Evolutionary conservation across 768 basidiomycete genomes (phyloP), one percentile per base, ranked within the genome.

Genomic region (Strobilomyces echinocephalus): DNA sequence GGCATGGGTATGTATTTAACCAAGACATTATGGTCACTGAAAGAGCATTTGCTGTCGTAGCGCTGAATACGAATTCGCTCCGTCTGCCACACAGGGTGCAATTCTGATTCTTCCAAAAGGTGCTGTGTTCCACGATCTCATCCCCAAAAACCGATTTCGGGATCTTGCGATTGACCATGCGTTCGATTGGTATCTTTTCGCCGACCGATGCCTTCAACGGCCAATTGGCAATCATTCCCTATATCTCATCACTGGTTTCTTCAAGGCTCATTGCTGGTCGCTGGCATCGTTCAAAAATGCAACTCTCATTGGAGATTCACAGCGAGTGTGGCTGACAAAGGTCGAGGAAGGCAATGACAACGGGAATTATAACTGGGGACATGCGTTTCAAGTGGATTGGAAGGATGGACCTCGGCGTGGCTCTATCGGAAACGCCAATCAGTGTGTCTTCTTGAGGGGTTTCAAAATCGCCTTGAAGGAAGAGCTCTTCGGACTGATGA

Each of bases 41-140:
- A 24, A 14, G 14, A 42, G 2, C 14, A 24, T 42, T 14, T 42
- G 2, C 9, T 18, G n/a, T 11, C 24, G 4, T 42, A 42, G 41
- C 8, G 12, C 20, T 14, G 41, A 24, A 26, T 8, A 31, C 34
- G 24, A 54, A 30, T 57, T 54, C 26, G 40, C 20, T 24, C 20
- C 49, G 3, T 46, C 38, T 3, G 28, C 53, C 10, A 11, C 34
- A 14, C 60, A 63, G 54, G 69, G 65, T 9, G 65, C 72, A 12
- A 53, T 70, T 11, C 53, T 72, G 0, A 48, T 65, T 6, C 61
- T 72, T 42, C 69, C 71, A 7, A 53, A 64, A 9, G 72, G 68
- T 9, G 62, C 64, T 3, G 46, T 35, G 16, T 53, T 52, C 26
- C 51, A 54, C 28, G 57, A 63, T 20, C 53, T 67, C 20, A 28